phyloP scores from a whole-genome alignment of 179 eudicot species.

The Monotropa hypopitys region DNA sequence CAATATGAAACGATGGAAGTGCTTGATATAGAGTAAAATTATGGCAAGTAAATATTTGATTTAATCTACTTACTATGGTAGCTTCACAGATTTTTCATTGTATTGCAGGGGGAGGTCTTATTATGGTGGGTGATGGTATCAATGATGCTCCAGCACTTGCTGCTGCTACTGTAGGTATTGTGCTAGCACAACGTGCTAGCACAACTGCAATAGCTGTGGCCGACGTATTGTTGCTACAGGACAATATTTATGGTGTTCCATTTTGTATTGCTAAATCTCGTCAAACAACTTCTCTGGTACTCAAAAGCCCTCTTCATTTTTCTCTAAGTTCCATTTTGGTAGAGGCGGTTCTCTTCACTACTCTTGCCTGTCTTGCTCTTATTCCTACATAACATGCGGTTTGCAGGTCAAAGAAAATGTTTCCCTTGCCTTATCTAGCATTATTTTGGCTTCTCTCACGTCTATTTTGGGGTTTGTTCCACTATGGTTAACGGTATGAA shows the following conservation, averaged over 20 bases:
- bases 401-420: slow-evolving; percentile 93
- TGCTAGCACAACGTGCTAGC: slow-evolving; percentile 90
- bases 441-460: slow-evolving; percentile 74
- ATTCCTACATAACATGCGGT: not conserved
- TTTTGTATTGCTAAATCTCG: slow-evolving; percentile 83
- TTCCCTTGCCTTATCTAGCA: slow-evolving; percentile 80
- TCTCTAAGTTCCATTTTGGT: not conserved
- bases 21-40: not conserved
- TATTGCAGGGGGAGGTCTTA: slow-evolving; percentile 63
- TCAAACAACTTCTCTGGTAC: slow-evolving; percentile 77
- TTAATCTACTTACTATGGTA: not conserved
- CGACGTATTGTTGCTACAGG: slow-evolving; percentile 79
- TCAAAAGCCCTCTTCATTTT: not conserved
- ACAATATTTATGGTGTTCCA: slow-evolving; percentile 82
- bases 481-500: slow-evolving; percentile 79
- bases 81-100: not conserved
- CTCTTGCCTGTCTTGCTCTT: not conserved
- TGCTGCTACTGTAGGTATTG: slow-evolving; percentile 89
- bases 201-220: slow-evolving; percentile 92
- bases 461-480: slow-evolving; percentile 88
- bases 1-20: not conserved
- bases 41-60: not conserved
- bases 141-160: slow-evolving; percentile 99
- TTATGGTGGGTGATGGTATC: slow-evolving; percentile 98
- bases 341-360: not conserved